Evolutionary conservation across 352 stramenopile species (phyloP), one percentile per base, ranked within the genome.

Genomic region (Phytophthora lateralis): DNA sequence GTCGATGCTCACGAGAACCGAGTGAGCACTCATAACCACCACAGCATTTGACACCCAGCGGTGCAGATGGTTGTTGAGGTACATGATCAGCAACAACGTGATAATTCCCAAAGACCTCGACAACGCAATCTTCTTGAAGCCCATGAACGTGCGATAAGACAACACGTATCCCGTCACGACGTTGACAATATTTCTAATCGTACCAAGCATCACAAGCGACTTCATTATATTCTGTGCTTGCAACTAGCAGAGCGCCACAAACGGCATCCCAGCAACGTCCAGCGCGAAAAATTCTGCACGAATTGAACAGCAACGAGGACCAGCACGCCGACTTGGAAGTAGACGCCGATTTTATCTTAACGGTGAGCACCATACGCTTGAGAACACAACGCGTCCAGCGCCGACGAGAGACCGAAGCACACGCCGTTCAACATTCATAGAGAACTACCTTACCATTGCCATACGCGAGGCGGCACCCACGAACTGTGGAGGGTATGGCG

Each of bases 241-340:
- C 9, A 89, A 67, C 61, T 97, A 82, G 63, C 92, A 97, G 1
- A 80, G 54, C 42, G 91, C 95, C 2, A 91, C 44, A 51, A 89
- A 92, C 9, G 87, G 85, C 47, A 84, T 38, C 9, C 80, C 1
- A 63, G 70, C 2, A 96, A 37, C 38, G 66, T 70, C 63, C 88
- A 88, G 2, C 84, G 49, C 4, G 75, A 82, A 12, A 92, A 93
- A 5, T 78, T 60, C 18, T 82, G 80, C 1, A 85, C 84, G 29
- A 84, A 48, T 88, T 91, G 37, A 88, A 20, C 1, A 85, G 24
- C 41, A 32, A 83, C 69, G 17, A 95, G 62, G n/a, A 94, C 73
- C 39, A 88, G 24, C 0, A 89, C 29, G 1, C 81, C 84, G 4
- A 73, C 81, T 49, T 95, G 79, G 47, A 91, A 76, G 66, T 92